Evolutionary conservation across 306 rosid species (phyloP).

Genomic region (Cucumis cinereus): DNA sequence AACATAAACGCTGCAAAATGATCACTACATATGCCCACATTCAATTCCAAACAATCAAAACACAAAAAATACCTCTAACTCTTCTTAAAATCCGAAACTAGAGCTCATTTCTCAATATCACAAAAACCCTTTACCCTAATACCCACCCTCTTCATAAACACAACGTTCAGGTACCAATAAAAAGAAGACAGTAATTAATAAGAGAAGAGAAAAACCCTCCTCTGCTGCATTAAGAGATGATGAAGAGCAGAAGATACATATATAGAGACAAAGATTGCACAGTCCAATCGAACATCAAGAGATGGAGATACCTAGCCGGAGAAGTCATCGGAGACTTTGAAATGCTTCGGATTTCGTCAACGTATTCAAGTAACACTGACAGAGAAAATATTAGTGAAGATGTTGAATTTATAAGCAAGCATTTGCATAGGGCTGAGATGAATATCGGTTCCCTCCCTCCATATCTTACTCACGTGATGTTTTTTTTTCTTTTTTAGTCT

Average conservation of each 20-base stretch:
- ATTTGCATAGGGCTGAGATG: slow-evolving; percentile 2
- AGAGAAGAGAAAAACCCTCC: not conserved
- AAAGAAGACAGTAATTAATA: not conserved
- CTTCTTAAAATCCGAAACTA: not conserved
- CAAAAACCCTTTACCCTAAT: not conserved
- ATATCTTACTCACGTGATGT: not conserved
- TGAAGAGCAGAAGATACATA: not conserved
- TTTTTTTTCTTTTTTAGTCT: not conserved
- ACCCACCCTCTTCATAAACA: not conserved
- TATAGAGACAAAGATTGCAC: not conserved
- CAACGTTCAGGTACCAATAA: not conserved
- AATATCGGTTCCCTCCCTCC: not conserved
- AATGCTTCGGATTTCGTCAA: not conserved
- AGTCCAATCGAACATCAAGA: not conserved
- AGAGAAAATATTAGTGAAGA: not conserved
- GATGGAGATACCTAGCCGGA: slow-evolving; percentile 10
- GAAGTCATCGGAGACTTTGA: slow-evolving; percentile 11
- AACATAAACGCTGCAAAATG: not conserved
- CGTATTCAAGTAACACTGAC: not conserved
- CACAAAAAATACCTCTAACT: not conserved
- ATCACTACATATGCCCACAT: not conserved
- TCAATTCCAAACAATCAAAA: not conserved
- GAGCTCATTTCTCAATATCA: not conserved
- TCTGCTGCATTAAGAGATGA: not conserved
- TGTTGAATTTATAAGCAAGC: not conserved